Base-by-base conservation (phyloP, 352 stramenopile species). In the Globisporangium yorkense region DNA sequence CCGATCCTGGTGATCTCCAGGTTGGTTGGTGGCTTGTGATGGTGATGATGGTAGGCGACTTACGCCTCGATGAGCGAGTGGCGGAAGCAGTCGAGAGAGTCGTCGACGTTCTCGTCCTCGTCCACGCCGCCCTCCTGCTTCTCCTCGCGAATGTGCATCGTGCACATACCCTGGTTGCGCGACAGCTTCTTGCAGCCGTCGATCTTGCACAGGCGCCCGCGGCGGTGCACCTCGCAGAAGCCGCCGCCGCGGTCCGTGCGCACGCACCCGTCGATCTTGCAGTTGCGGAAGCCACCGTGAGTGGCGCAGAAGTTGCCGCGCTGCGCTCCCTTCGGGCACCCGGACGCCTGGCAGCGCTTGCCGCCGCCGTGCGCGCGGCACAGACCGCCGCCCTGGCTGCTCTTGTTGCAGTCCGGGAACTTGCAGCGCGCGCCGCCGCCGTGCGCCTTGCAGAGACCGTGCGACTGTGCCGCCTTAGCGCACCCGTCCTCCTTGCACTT, bases 161-260 rank as follows among this genome's bases (percentile, higher is more conserved):
- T 94, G 71, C 84, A 94, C 74, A 92, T 89, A 56, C 84, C 84
- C 62, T 94, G 77, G 71, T 92, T 94, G 24, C 84, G 84, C 15
- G 82, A 87, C 15, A 94, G 75, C 62, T 94, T 94, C 72, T 94
- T 94, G 72, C 84, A 94, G 39, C 80, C 84, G 43, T 92, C 77
- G 45, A 92, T 68, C 65, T 92, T 92, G 49, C 84, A 94, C 6
- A 92, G 74, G 15, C 79, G 80, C 24, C 81, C 83, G 50, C 82
- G 80, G 45, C 84, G 83, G 69, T 94, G 84, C 44, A 93, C 84
- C 61, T 94, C 83, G 55, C 84, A 94, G 65, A 88, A 94, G 48
- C 84, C 84, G 45, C 84, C 84, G 24, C 84, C 84, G 39, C 84
- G 80, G 59, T 94, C 84, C 21, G 83, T 93, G 56, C 83, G 82